phyloP scores from a whole-genome alignment of 257 asterid genomes.

The Lavandula angustifolia region DNA sequence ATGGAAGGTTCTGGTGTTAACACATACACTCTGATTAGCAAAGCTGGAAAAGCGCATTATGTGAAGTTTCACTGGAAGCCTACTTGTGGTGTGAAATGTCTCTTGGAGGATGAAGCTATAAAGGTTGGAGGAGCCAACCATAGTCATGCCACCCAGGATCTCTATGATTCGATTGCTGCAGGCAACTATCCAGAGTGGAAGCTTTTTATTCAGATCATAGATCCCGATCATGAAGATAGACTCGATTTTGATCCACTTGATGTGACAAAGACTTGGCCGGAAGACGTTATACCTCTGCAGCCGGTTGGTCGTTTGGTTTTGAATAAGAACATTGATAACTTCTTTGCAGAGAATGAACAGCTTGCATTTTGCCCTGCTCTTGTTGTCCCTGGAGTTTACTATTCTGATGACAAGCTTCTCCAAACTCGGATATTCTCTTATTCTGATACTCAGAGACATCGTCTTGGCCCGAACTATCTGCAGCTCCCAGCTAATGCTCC shows the following conservation, averaged over 20 bases:
- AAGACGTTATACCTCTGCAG: conserved; percentile 87
- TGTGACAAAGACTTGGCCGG: conserved; percentile 95
- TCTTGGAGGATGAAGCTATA: conserved; percentile 76
- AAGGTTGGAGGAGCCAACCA: conserved; percentile 89
- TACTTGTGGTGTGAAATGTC: conserved; percentile 88
- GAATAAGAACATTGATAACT: conserved; percentile 90
- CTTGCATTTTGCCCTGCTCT: conserved; percentile 65
- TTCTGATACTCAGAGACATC: conserved; percentile 79
- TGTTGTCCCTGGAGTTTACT: conserved; percentile 66
- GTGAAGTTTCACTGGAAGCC: conserved; percentile 99
- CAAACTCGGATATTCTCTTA: conserved; percentile 66
- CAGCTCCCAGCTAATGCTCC: conserved; percentile 83
- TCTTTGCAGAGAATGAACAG: conserved; percentile 76
- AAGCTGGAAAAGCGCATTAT: conserved; percentile 78
- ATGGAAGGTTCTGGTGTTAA: conserved; percentile 96
- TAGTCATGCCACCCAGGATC: conserved; percentile 97
- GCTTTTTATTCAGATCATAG: conserved; percentile 84
- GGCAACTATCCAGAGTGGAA: conserved; percentile 98
- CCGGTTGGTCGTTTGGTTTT: conserved; percentile 96
- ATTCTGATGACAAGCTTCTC: conserved; percentile 68
- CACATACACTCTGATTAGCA: conserved; percentile 84
- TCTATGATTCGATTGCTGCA: conserved; percentile 81
- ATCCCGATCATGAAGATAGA: conserved; percentile 81
- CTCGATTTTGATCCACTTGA: conserved; percentile 98
- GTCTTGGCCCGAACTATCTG: conserved; percentile 76